Conservation (phyloP, 179 eudicot genomes). For the Amaranthus tricolor region DNA sequence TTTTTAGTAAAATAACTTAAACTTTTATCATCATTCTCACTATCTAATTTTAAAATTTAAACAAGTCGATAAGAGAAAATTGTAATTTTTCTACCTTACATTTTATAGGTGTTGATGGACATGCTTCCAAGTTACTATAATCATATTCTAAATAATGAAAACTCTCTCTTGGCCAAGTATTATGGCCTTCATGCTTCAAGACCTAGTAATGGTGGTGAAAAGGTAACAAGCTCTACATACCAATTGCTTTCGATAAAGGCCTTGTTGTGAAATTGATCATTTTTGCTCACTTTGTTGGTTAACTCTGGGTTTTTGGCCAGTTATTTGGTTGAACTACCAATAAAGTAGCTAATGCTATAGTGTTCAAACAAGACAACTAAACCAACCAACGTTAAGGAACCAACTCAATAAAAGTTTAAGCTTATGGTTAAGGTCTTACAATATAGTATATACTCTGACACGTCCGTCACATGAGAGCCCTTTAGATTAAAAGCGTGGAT, state of each 20-base stretch:
- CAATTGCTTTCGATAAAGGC: background rate
- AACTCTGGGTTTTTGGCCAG: too few species aligned
- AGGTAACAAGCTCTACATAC: conserved; percentile 26
- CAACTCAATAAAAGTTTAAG: too few species aligned
- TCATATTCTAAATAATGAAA: conserved; percentile 33
- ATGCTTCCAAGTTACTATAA: conserved; percentile 42
- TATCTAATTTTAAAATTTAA: background rate
- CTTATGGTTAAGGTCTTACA: too few species aligned
- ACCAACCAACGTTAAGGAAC: too few species aligned
- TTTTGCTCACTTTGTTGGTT: too few species aligned
- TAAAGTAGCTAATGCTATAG: too few species aligned
- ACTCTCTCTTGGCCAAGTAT: conserved; percentile 41
- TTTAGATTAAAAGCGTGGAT: too few species aligned
- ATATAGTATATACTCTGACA: too few species aligned
- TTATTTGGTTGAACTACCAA: too few species aligned
- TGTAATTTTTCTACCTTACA: background rate
- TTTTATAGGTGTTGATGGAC: conserved; percentile 37
- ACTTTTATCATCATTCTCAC: conserved; percentile 20
- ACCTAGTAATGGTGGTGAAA: conserved; percentile 44
- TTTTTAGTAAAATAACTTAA: conserved; percentile 4
- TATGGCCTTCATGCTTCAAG: conserved; percentile 60
- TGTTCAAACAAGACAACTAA: too few species aligned
- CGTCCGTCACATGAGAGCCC: too few species aligned
- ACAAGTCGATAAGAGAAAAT: background rate
- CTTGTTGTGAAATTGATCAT: background rate